A percentile compares a stretch with the other conserved stretches of the same genome.
phyloP scores from a whole-genome alignment of 83 land plant genomes.

The Picea abies region DNA sequence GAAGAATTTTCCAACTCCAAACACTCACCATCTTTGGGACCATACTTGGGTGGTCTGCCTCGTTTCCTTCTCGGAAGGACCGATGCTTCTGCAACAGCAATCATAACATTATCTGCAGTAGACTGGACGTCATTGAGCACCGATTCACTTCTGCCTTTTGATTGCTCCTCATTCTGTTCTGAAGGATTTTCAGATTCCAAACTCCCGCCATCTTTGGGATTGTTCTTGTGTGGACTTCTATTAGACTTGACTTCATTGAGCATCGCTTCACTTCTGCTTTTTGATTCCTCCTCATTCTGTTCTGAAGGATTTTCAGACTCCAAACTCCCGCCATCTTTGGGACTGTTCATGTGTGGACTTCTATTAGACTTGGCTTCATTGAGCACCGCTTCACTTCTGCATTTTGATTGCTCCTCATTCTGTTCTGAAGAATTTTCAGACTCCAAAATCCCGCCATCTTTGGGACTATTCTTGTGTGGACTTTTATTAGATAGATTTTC shows the following conservation, averaged over 20 bases:
- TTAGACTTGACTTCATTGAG: background rate
- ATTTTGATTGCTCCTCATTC: too few relatives aligned
- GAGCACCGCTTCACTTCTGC: background rate
- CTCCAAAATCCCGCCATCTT: background rate
- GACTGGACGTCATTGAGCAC: background rate
- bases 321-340: too few relatives aligned
- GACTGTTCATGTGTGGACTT: background rate
- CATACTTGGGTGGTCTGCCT: background rate
- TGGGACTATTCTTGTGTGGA: background rate
- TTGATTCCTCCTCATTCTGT: too few relatives aligned
- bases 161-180: too few relatives aligned
- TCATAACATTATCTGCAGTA: background rate
- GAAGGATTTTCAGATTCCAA: too few relatives aligned
- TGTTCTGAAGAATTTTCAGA: background rate
- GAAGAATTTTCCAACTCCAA: too few relatives aligned
- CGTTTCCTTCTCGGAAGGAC: background rate
- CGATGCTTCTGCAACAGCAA: background rate
- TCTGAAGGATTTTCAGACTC: background rate
- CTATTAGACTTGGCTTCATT: background rate
- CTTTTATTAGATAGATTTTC: background rate
- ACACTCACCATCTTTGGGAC: too few relatives aligned
- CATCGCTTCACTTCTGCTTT: background rate
- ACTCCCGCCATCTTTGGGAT: too few relatives aligned
- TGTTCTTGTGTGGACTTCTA: too few relatives aligned
- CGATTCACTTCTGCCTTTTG: too few relatives aligned